phyloP scores from a whole-genome alignment of 2,329 filamentous ascomycete species.

The Periconia sp. region DNA sequence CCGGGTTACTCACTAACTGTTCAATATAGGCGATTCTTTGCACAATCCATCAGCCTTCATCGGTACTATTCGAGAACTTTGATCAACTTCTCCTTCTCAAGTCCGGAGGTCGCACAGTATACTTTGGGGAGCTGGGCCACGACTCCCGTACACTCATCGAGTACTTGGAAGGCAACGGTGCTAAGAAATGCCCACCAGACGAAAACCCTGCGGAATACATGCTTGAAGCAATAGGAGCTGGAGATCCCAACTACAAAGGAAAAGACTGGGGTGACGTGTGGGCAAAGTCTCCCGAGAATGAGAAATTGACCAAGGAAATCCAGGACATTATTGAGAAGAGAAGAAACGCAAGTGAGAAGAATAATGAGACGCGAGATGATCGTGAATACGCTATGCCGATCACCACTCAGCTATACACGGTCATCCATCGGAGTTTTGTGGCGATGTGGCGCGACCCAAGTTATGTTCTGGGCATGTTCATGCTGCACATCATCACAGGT shows the following conservation, averaged over 20 bases:
- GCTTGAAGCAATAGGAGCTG: conserved; percentile 51
- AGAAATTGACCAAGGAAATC: conserved; percentile 43
- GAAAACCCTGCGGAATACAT: conserved; percentile 59
- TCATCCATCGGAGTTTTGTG: conserved; percentile 54
- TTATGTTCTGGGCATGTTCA: conserved; percentile 65
- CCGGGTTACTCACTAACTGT: not conserved
- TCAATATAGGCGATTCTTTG: conserved; percentile 58
- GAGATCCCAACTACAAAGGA: conserved; percentile 47
- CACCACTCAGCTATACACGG: conserved; percentile 44
- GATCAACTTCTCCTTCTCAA: conserved; percentile 66
- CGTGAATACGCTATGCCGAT: conserved; percentile 49
- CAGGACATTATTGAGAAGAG: conserved; percentile 43
- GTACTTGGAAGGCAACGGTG: conserved; percentile 58
- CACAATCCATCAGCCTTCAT: conserved; percentile 72
- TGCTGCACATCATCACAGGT: conserved; percentile 54
- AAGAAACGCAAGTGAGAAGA: conserved; percentile 31
- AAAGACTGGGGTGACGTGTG: conserved; percentile 51
- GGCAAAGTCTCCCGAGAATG: conserved; percentile 44
- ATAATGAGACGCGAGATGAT: conserved; percentile 42
- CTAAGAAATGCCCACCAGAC: conserved; percentile 53
- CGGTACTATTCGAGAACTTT: conserved; percentile 67
- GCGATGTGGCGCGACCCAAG: conserved; percentile 67
- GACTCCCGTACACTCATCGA: conserved; percentile 45
- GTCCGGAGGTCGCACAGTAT: conserved; percentile 66
- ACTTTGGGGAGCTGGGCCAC: conserved; percentile 62